Percentiles rank a stretch among this genome's conserved stretches.
phyloP scores from a whole-genome alignment of 176 grass and related monocot species.

The Hyparrhenia diplandra region DNA sequence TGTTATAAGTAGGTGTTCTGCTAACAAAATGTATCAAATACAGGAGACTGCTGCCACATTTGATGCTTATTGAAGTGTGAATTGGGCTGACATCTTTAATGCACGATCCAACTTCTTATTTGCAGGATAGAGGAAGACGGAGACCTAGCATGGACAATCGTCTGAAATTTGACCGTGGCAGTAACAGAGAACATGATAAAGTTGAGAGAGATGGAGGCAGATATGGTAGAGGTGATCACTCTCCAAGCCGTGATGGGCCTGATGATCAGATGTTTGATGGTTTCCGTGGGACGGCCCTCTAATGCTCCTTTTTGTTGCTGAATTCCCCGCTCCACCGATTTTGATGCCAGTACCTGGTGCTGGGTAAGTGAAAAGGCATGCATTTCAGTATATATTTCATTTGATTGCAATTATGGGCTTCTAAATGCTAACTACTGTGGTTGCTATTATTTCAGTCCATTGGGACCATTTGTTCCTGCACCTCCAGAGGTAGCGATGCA shows the following conservation, averaged over 20 bases:
- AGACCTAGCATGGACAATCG: slow-evolving; percentile 57
- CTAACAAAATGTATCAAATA: not conserved
- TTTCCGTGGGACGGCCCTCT: slow-evolving; percentile 56
- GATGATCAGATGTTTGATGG: slow-evolving; percentile 85
- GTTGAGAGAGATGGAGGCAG: slow-evolving; percentile 69
- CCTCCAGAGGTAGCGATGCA: slow-evolving; percentile 98
- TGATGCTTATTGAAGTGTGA: not conserved
- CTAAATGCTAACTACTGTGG: slow-evolving; percentile 21
- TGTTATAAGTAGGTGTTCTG: not conserved
- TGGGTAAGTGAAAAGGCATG: slow-evolving; percentile 54
- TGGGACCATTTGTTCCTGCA: slow-evolving; percentile 97
- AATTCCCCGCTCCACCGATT: slow-evolving; percentile 81
- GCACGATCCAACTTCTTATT: slow-evolving; percentile 11
- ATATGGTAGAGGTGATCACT: slow-evolving; percentile 59
- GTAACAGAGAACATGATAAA: slow-evolving; percentile 68
- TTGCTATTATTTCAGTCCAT: slow-evolving; percentile 57
- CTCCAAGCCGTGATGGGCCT: slow-evolving; percentile 53
- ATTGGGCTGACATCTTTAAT: slow-evolving; percentile 1
- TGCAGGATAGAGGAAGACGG: slow-evolving; percentile 63
- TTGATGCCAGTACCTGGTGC: slow-evolving; percentile 97
- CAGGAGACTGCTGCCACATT: not conserved
- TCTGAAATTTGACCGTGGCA: slow-evolving; percentile 66
- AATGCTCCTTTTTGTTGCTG: slow-evolving; percentile 80
- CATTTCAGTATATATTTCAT: slow-evolving; percentile 11
- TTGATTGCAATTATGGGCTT: not conserved